These are phyloP conservation scores for Talaromyces marneffei DNA, from an alignment of 2,329 filamentous ascomycete genomes.

Conservation along the genomic window DNA sequence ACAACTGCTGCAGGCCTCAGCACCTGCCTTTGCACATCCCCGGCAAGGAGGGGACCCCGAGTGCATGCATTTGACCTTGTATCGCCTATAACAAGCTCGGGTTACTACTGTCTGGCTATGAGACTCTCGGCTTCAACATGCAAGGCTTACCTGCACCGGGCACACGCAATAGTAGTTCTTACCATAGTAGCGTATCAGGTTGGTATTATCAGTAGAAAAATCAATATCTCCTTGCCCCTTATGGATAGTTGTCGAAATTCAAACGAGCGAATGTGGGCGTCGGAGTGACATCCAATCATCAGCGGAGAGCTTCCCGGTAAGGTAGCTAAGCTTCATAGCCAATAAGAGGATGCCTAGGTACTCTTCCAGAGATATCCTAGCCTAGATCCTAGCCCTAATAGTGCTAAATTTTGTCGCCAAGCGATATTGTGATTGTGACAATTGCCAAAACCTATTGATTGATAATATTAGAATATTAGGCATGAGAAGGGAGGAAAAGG, in stretches of 20 bases:
- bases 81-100: conserved; percentile 13
- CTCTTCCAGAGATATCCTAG: no score
- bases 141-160: not conserved
- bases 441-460: no score
- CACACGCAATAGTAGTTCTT: not conserved
- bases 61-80: conserved; percentile 23
- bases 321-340: no score
- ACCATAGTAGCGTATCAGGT: not conserved
- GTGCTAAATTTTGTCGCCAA: no score
- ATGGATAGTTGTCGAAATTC: not conserved
- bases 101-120: not conserved
- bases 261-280: no score
- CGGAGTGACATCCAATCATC: no score
- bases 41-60: conserved; percentile 19
- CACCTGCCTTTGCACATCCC: conserved; percentile 18
- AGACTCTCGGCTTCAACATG: not conserved
- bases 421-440: no score
- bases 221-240: not conserved
- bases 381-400: no score
- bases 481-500: no score
- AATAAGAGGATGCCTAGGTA: no score
- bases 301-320: no score
- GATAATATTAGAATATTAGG: no score
- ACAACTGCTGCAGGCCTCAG: conserved; percentile 12
- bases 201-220: not conserved